Evolutionary conservation across 176 grass and related monocot genomes (phyloP).

Genomic region (Musa schizocarpa): DNA sequence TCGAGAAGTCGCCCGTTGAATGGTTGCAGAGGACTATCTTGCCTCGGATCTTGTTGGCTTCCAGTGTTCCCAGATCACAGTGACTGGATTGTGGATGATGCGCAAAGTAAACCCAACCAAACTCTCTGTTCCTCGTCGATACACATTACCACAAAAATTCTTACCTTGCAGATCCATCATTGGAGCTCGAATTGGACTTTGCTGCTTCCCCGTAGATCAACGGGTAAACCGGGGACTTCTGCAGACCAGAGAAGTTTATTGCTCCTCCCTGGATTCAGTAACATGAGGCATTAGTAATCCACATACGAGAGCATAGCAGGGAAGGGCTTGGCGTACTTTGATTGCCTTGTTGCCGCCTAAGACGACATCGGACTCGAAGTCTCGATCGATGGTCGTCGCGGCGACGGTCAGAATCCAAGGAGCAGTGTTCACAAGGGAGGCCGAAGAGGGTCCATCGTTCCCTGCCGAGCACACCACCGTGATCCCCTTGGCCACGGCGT

Average conservation of each 20-base stretch:
- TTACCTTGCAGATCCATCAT: constrained; percentile 45
- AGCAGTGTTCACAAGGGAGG: constrained; percentile 56
- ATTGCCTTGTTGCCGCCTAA: constrained; percentile 48
- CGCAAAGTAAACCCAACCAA: not conserved
- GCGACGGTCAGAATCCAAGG: constrained; percentile 91
- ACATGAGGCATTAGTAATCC: not conserved
- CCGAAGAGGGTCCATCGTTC: constrained; percentile 46
- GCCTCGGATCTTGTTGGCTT: constrained; percentile 45
- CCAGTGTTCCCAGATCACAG: constrained; percentile 52
- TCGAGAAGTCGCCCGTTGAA: constrained; percentile 29
- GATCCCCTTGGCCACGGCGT: constrained; percentile 61
- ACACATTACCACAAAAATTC: not conserved
- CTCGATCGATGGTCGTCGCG: constrained; percentile 70
- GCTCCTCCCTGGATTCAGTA: constrained; percentile 39
- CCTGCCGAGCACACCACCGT: constrained; percentile 74
- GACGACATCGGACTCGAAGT: constrained; percentile 76
- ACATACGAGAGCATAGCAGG: not conserved
- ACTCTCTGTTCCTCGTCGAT: not conserved
- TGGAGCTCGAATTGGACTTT: constrained; percentile 49
- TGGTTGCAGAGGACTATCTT: constrained; percentile 84
- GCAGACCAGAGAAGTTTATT: constrained; percentile 74
- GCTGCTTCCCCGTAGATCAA: constrained; percentile 57
- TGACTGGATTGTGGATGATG: constrained; percentile 22
- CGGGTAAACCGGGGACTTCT: constrained; percentile 58
- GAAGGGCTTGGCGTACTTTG: constrained; percentile 13